A percentile compares a stretch with the other conserved stretches of the same genome.
These are phyloP conservation scores for Pouteria campechiana DNA, from an alignment of 179 eudicot species.

Conservation along the genomic window DNA sequence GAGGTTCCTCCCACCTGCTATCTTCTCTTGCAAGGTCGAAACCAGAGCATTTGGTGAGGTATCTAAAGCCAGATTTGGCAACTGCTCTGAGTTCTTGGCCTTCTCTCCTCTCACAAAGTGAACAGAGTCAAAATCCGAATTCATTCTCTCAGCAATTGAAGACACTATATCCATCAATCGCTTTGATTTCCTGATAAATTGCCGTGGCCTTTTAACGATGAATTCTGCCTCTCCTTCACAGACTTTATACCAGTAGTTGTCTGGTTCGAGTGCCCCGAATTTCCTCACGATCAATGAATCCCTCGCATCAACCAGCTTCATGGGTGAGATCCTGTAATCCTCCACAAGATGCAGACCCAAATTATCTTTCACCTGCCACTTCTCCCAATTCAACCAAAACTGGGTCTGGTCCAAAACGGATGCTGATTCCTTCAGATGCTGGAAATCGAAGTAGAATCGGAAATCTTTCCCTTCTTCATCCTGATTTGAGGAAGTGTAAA, in stretches of 20 bases:
- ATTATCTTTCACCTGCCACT: slow-evolving; percentile 59
- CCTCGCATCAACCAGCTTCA: slow-evolving; percentile 56
- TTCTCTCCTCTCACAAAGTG: slow-evolving; percentile 81
- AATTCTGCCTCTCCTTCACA: slow-evolving; percentile 94
- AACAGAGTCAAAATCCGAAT: slow-evolving; percentile 90
- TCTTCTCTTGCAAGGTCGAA: slow-evolving; percentile 40
- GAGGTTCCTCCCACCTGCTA: slow-evolving; percentile 78
- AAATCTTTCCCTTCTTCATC: slow-evolving; percentile 95
- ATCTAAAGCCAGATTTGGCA: slow-evolving; percentile 88
- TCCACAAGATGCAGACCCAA: slow-evolving; percentile 62
- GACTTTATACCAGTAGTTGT: slow-evolving; percentile 91
- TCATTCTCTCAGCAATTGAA: slow-evolving; percentile 59
- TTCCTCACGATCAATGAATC: slow-evolving; percentile 75
- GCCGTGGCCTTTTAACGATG: slow-evolving; percentile 88
- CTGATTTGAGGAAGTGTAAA: slow-evolving; percentile 48
- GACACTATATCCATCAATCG: slow-evolving; percentile 85
- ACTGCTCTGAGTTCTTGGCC: slow-evolving; percentile 57
- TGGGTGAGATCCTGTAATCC: slow-evolving; percentile 64
- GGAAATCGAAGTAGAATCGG: slow-evolving; percentile 82
- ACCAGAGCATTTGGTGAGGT: slow-evolving; percentile 73
- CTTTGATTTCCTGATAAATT: slow-evolving; percentile 77
- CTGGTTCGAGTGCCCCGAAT: slow-evolving; percentile 81
- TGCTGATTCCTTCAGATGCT: slow-evolving; percentile 82
- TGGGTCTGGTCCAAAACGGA: slow-evolving; percentile 71
- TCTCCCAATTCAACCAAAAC: slow-evolving; percentile 82